These are phyloP conservation scores for Warburgia ugandensis DNA, from an alignment of 164 flowering plant genomes.

Conservation along the genomic window DNA sequence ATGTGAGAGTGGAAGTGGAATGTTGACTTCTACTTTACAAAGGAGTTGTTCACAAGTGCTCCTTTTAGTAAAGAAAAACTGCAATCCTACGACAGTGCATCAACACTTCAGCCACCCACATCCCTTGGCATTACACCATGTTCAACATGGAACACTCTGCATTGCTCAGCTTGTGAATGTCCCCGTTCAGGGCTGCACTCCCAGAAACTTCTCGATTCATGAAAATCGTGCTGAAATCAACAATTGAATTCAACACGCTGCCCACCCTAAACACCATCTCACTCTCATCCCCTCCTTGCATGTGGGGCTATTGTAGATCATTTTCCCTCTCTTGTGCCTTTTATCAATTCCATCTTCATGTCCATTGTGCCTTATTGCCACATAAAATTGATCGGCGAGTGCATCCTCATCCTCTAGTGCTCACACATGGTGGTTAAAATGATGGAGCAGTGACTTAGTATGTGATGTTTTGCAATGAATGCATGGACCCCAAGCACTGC, in stretches of 20 bases:
- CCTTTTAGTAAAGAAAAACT: no score
- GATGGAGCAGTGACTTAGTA: no score
- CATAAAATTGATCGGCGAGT: not conserved
- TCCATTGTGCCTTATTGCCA: not conserved
- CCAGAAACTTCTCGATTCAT: slow-evolving; percentile 1
- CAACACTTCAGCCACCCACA: no score
- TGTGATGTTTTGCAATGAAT: no score
- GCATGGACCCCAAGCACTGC: no score
- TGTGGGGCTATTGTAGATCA: not conserved
- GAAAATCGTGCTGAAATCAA: not conserved
- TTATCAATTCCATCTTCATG: slow-evolving; percentile 1
- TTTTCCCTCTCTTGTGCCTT: not conserved
- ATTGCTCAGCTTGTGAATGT: not conserved
- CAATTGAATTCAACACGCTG: not conserved
- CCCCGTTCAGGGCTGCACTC: not conserved
- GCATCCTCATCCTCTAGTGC: not conserved
- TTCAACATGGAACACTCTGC: no score
- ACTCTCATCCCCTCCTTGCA: not conserved
- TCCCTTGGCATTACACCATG: no score
- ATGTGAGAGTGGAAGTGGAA: no score
- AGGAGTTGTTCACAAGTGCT: no score
- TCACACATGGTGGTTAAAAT: no score
- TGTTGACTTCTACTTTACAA: no score
- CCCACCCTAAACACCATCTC: slow-evolving; percentile 7
- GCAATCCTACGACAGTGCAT: no score